Evolutionary conservation across 2,329 filamentous ascomycete species (phyloP), one percentile per base, ranked within the genome.

Genomic region (Neopestalotiopsis sp.): DNA sequence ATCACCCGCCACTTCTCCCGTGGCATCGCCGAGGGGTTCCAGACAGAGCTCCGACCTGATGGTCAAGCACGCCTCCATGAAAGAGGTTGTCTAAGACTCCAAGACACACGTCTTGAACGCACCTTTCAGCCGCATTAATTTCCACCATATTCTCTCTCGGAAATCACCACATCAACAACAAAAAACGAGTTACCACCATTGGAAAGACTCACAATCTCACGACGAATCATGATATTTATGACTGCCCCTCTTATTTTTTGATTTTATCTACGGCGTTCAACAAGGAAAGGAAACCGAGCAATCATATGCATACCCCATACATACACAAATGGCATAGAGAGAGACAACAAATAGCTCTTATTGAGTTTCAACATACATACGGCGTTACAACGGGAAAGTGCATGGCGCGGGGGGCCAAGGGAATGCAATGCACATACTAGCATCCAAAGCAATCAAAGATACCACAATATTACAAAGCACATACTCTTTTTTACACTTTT

Each of bases 1-100:
- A 5, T 67, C 65, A 28, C 65, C 65, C 12, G 56, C 65, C 13
- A 24, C 34, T 9, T 67, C 65, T 12, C 65, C 65, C 17, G 65
- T 67, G 6, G 65, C 65, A 10, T 67, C 65, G 34, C 65, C 65
- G 34, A 30, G 65, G 10, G 52, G 52, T n/a, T 67, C 65, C 14
- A 42, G 65, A 49, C 56, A 67, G 30, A 67, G 40, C 17, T 67
- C 65, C n/a, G 65, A 67, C 56, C 32, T 52, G 5, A 42, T 32
- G 56, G 59, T 30, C 9, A 67, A 56, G 42, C 10, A 40, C 38
- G 13, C 62, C 24, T 65, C 62, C 12, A 58, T 38, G 42, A 45
- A 32, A 4, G 63, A 66, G 45, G 17, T n/a, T 58, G 45, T 66
- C 30, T 66, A 57, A 66, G 30, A 65, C 20, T 28, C 24, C 1